Evolutionary conservation across 2,329 filamentous ascomycete genomes (phyloP), one percentile per base, ranked within the genome.

Genomic region (Hypoxylon sp.): DNA sequence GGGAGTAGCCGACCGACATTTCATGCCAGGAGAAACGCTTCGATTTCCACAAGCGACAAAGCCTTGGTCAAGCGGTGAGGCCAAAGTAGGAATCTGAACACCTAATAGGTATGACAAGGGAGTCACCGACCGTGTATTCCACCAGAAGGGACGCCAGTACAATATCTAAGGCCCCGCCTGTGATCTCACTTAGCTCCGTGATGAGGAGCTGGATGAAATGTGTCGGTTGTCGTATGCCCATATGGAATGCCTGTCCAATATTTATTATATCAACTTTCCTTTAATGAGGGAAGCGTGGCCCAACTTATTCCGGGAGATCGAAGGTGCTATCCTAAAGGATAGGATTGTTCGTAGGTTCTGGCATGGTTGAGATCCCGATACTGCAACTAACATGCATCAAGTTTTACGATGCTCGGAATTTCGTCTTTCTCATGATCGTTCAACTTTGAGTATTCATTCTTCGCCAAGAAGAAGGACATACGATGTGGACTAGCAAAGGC

Each of bases 11-110:
- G 17, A 14, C 22, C 10, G 48, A 57, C 37, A 13, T 6, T 20
- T 53, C 30, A 14, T 31, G 10, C 30, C 48, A 57, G 20, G 20
- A 22, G 40, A 17, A 54, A 55, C 25, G 25, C 25, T 22, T 51
- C 22, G 37, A 33, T 40, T 11, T 40, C 50, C 25, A 40, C 40
- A 42, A 46, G 33, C 42, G 48, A 37, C 11, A 25, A 56, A 4
- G 20, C 27, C 48, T 11, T 27, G 31, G 37, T n/a, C 20, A 27
- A 61, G 63, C 57, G 51, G 61, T 64, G 58, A 61, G 55, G 37
- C 30, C 10, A 42, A 25, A n/a, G 33, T 33, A 22, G 59, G 37
- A 7, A 59, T 44, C 3, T 2, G 11, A 42, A 22, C 20, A 13
- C 17, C 25, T 11, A 27, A 22, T 13, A 17, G n/a, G 10, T 7